phyloP scores from a whole-genome alignment of 352 stramenopile species.

The Pythium monospermum region DNA sequence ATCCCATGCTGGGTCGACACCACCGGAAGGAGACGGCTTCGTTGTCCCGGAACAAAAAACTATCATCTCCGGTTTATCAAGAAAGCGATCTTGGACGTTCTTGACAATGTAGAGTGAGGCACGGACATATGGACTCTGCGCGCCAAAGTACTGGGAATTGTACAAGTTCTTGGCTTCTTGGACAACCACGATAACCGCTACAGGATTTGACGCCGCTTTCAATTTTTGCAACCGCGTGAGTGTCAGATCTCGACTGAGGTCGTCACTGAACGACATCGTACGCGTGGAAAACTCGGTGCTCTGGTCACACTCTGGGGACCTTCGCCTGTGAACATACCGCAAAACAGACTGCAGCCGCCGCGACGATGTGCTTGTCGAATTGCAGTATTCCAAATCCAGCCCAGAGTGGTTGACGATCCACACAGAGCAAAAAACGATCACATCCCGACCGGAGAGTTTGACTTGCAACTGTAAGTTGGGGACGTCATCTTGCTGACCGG shows the following conservation, averaged over 20 bases:
- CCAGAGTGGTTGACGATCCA: conserved; percentile 88
- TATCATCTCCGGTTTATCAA: conserved; percentile 75
- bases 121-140: conserved; percentile 81
- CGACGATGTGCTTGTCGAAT: conserved; percentile 68
- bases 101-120: conserved; percentile 81
- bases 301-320: conserved; percentile 35
- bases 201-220: conserved; percentile 69
- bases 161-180: conserved; percentile 75
- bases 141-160: conserved; percentile 83
- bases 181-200: conserved; percentile 79
- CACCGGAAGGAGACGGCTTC: conserved; percentile 72
- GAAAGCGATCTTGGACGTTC: conserved; percentile 69
- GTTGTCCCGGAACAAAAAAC: conserved; percentile 72
- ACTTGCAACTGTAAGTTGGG: conserved; percentile 81
- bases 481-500: conserved; percentile 68
- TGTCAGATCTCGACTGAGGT: conserved; percentile 37
- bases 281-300: conserved; percentile 56
- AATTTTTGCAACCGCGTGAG: conserved; percentile 69
- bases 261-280: conserved; percentile 58
- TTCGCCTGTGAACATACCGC: conserved; percentile 68
- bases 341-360: conserved; percentile 57
- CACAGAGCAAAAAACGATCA: conserved; percentile 83
- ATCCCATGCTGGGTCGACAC: conserved; percentile 69
- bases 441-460: conserved; percentile 71
- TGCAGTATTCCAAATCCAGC: conserved; percentile 84